phyloP scores from a whole-genome alignment of 2,329 filamentous ascomycete species.

The Paracorniculantispora psalliotae region DNA sequence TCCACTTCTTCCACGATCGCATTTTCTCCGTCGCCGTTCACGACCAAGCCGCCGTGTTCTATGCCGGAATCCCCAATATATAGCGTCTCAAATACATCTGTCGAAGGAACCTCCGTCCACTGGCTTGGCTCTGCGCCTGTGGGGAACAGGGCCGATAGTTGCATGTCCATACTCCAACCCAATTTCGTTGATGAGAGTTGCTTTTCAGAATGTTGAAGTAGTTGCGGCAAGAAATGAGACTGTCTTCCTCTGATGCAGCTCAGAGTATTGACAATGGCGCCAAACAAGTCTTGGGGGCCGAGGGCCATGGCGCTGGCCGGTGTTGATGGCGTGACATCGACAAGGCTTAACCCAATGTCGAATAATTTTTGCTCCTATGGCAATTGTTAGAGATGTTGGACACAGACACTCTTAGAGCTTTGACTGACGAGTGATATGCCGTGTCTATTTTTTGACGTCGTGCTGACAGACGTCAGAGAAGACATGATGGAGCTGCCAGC shows the following conservation, averaged over 20 bases:
- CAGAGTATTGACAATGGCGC: constrained; percentile 23
- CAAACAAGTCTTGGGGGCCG: constrained; percentile 25
- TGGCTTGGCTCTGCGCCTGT: not conserved
- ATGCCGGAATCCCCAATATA: not conserved
- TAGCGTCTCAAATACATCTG: not conserved
- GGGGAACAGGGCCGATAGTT: not conserved
- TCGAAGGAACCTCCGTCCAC: not conserved
- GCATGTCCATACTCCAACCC: constrained; percentile 2
- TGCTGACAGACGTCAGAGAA: constrained; percentile 21
- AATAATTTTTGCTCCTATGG: constrained; percentile 29
- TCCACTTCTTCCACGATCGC: not conserved
- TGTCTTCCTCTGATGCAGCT: constrained; percentile 22
- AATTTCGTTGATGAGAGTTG: not conserved
- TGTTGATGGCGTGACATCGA: constrained; percentile 18
- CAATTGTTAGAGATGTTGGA: too few species aligned
- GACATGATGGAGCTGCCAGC: constrained; percentile 27
- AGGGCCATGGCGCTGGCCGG: constrained; percentile 19
- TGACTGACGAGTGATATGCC: constrained; percentile 28
- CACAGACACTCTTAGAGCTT: not conserved
- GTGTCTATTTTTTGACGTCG: constrained; percentile 27
- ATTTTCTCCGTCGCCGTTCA: not conserved
- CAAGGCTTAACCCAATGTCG: constrained; percentile 27
- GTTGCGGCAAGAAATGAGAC: constrained; percentile 24
- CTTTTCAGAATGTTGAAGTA: constrained; percentile 21
- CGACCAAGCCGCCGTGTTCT: not conserved